These are phyloP conservation scores for Pythium phragmiticola DNA, from an alignment of 352 stramenopile species.

Conservation along the genomic window DNA sequence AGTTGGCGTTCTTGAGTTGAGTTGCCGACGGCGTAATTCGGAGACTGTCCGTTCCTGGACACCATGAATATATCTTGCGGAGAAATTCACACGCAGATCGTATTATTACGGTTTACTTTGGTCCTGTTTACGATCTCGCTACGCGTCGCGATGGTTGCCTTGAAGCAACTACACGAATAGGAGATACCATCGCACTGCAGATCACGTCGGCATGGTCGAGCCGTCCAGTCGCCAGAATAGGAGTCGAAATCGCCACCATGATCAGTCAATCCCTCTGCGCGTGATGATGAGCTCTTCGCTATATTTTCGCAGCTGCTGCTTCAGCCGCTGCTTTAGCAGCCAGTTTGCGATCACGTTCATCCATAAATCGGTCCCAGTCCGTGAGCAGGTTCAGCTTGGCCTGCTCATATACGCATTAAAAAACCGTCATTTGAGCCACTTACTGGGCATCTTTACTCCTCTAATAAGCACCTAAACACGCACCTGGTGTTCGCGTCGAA, in stretches of 20 bases:
- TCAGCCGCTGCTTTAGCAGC: slow-evolving; percentile 14
- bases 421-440: neutral
- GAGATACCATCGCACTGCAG: neutral
- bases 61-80: no score
- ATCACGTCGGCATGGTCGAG: neutral
- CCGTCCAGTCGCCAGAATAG: neutral
- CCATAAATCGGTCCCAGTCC: slow-evolving; percentile 83
- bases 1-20: no score
- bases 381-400: slow-evolving; percentile 78
- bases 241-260: slow-evolving; percentile 1
- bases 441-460: neutral
- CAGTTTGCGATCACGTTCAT: slow-evolving; percentile 72
- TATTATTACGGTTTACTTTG: slow-evolving; percentile 26
- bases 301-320: slow-evolving; percentile 38
- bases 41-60: no score
- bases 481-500: slow-evolving; percentile 69
- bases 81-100: slow-evolving; percentile 1
- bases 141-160: neutral
- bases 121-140: slow-evolving; percentile 15
- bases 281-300: slow-evolving; percentile 2
- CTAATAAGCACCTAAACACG: slow-evolving; percentile 1
- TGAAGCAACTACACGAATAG: neutral
- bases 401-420: slow-evolving; percentile 24
- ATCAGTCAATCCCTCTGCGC: neutral
- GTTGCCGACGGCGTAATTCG: no score